Base-by-base conservation (phyloP, 495 filamentous ascomycete species). In the Daldinia caldariorum region DNA sequence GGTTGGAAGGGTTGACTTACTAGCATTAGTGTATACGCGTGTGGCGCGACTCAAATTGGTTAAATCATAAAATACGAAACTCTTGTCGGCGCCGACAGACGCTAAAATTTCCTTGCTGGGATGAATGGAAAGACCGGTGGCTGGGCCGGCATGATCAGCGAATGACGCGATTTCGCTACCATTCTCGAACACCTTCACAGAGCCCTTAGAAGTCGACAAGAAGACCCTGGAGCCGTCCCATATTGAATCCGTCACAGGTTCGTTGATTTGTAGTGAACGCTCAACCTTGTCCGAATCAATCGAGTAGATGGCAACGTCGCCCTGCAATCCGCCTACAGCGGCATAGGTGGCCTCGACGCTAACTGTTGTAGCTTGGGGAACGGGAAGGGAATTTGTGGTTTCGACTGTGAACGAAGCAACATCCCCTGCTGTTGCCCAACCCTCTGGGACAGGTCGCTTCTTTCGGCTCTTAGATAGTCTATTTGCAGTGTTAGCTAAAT, bases 61-160 rank as follows among this genome's bases (percentile, higher is more conserved):
- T 63, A 97, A 78, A 76, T 99, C 94, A 76, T 97, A 97, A 70
- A 97, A 87, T 3, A 95, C 88, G 74, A 93, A 95, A 80, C 92
- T 95, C 85, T 97, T 97, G 77, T 99, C 95, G 4, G 88, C 86
- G 55, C 95, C 95, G 32, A 94, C 89, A 0, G 94, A 97, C 9
- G 91, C 94, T 20, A 97, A 81, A 66, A 99, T 89, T 20, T 93
- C 89, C 34, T 89, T 91, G 77, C 91, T 90, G 2, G 95, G 91
- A 78, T 99, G 96, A 3, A 95, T 76, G 18, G 93, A 87, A 41
- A 98, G 78, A 3, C 88, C 91, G 6, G 89, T 92, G 2, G 88
- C 91, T 35, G 89, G 85, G 12, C 95, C 96, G 62, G 93, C 91
- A 74, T 99, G 95, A 2, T 90, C 86, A 29, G 81, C 80, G 71